These are phyloP conservation scores for Paramecium sexaurelia DNA, from an alignment of 73 alveolate species.

Conservation along the genomic window DNA sequence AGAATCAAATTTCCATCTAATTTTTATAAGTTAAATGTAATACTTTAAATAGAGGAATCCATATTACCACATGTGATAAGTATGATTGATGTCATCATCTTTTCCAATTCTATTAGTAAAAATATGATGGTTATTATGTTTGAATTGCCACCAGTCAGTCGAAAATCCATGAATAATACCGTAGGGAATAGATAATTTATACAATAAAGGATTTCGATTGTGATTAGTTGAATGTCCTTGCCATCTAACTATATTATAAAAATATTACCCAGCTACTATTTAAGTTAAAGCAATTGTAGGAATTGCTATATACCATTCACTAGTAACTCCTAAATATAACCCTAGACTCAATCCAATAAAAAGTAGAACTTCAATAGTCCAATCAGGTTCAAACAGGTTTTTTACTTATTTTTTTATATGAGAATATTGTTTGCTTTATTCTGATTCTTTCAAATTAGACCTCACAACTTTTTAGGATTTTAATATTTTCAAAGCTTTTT, in stretches of 20 bases:
- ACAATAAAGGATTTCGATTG: conserved; percentile 56
- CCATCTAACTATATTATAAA: neutral
- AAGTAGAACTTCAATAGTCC: conserved; percentile 35
- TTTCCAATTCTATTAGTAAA: conserved; percentile 59
- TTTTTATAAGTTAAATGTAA: neutral
- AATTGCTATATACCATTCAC: conserved; percentile 38
- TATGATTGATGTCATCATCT: conserved; percentile 61
- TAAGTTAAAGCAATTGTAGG: conserved; percentile 30
- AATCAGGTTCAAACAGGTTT: conserved; percentile 62
- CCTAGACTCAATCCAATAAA: conserved; percentile 31
- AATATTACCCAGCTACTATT: conserved; percentile 31
- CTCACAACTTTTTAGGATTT: conserved; percentile 31
- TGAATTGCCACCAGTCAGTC: conserved; percentile 61
- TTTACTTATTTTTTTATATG: conserved; percentile 47
- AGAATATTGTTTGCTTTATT: conserved; percentile 13
- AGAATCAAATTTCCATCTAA: conserved; percentile 62
- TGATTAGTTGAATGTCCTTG: conserved; percentile 63
- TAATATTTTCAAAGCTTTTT: conserved; percentile 59
- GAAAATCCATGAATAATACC: conserved; percentile 60
- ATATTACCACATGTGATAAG: conserved; percentile 34
- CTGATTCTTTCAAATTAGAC: conserved; percentile 48
- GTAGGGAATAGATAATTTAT: conserved; percentile 5
- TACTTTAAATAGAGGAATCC: conserved; percentile 51
- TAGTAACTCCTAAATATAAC: conserved; percentile 50
- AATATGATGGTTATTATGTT: conserved; percentile 60